Evolutionary conservation across 495 filamentous ascomycete genomes (phyloP).

Genomic region (Penicillium maclennaniae): DNA sequence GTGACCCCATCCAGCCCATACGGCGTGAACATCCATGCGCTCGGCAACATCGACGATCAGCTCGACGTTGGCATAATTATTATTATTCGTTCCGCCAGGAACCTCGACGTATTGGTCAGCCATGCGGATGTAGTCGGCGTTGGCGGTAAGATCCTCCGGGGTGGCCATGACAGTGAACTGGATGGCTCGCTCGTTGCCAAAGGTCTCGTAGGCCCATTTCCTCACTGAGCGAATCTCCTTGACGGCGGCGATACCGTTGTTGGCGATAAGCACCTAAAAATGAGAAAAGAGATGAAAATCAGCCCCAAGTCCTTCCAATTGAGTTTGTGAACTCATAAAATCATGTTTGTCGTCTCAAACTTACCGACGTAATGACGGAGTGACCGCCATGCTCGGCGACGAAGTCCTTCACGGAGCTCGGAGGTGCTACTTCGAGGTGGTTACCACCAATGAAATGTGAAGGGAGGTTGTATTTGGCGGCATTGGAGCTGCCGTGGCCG

Average conservation of each 20-base stretch:
- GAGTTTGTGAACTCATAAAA: too few species aligned
- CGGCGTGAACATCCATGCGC: conserved; percentile 95
- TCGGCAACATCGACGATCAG: conserved; percentile 99
- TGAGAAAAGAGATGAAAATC: conserved; percentile 4
- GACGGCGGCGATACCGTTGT: conserved; percentile 99
- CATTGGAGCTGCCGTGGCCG: conserved; percentile 55
- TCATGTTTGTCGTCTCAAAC: conserved; percentile 17
- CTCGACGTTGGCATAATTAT: conserved; percentile 99
- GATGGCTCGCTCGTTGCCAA: conserved; percentile 96
- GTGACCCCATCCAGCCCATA: conserved; percentile 99
- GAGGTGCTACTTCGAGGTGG: conserved; percentile 68
- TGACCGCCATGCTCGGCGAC: conserved; percentile 86
- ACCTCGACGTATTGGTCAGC: conserved; percentile 98
- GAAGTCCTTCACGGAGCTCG: conserved; percentile 90
- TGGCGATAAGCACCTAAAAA: conserved; percentile 89
- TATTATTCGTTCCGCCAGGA: conserved; percentile 99
- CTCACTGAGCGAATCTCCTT: conserved; percentile 98
- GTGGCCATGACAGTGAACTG: conserved; percentile 99
- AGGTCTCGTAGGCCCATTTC: conserved; percentile 99
- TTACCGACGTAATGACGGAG: conserved; percentile 94
- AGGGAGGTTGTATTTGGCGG: conserved; percentile 74
- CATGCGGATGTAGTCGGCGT: conserved; percentile 99
- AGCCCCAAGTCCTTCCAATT: neutral
- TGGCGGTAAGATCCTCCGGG: conserved; percentile 95
- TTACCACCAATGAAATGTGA: conserved; percentile 97